A percentile compares a stretch with the other conserved stretches of the same genome.
phyloP scores from a whole-genome alignment of 805 yeast genomes.

The Zygotorulaspora danielsina region DNA sequence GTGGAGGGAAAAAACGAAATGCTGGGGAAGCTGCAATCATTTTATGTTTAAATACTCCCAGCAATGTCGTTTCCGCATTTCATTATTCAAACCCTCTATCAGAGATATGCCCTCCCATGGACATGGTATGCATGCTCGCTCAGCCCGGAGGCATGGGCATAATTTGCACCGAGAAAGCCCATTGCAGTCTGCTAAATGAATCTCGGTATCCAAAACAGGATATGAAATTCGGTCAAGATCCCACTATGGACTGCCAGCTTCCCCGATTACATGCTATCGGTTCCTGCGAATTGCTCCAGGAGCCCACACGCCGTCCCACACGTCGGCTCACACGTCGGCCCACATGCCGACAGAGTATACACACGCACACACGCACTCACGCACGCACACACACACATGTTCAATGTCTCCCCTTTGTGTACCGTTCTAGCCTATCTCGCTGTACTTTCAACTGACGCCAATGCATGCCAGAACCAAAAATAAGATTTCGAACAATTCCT shows the following conservation, averaged over 20 bases:
- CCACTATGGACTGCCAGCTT: background rate
- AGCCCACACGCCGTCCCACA: background rate
- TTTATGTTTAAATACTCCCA: background rate
- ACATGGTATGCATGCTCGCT: no score
- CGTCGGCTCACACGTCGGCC: background rate
- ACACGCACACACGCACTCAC: no score
- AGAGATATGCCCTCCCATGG: no score
- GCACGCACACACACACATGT: background rate
- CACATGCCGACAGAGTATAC: no score
- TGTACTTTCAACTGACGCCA: background rate
- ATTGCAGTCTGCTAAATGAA: background rate
- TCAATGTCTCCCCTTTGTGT: background rate
- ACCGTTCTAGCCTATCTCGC: background rate
- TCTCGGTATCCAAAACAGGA: background rate
- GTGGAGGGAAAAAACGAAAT: no score
- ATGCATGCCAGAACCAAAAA: background rate
- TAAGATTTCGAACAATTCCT: background rate
- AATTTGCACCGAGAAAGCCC: no score
- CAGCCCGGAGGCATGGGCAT: no score
- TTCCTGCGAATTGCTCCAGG: background rate
- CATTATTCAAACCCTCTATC: background rate
- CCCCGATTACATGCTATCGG: background rate
- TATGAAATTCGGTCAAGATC: constrained; percentile 1
- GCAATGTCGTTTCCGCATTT: background rate
- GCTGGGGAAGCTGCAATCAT: background rate